phyloP scores from a whole-genome alignment of 1,139 yeast species.

The Hemisphaericaspora subhashii region DNA sequence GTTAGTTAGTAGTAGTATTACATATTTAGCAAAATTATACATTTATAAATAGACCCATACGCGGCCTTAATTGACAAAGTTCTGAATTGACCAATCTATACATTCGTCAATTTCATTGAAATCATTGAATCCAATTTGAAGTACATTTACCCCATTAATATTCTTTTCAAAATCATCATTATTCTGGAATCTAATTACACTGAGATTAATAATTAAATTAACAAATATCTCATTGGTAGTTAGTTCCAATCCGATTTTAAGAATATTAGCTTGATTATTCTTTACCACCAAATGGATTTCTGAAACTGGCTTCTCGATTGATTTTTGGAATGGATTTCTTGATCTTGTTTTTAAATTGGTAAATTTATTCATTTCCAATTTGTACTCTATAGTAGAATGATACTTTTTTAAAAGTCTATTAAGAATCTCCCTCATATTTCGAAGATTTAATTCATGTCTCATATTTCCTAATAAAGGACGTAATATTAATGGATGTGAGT shows the following conservation, averaged over 20 bases:
- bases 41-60: neutral
- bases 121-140: slow-evolving; percentile 55
- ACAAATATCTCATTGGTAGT: slow-evolving; percentile 46
- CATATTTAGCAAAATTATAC: slow-evolving; percentile 6
- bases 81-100: slow-evolving; percentile 57
- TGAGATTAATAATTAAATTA: slow-evolving; percentile 33
- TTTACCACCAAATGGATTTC: slow-evolving; percentile 21
- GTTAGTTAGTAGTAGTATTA: neutral
- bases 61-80: slow-evolving; percentile 22
- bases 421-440: slow-evolving; percentile 43
- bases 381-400: slow-evolving; percentile 20
- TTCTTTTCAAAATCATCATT: slow-evolving; percentile 30
- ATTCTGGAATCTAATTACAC: slow-evolving; percentile 33
- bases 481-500: slow-evolving; percentile 52
- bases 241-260: slow-evolving; percentile 31
- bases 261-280: slow-evolving; percentile 16
- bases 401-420: slow-evolving; percentile 26
- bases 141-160: slow-evolving; percentile 36
- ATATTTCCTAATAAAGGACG: slow-evolving; percentile 71
- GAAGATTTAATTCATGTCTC: slow-evolving; percentile 57
- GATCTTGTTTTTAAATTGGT: slow-evolving; percentile 17
- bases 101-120: slow-evolving; percentile 64
- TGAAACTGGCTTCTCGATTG: slow-evolving; percentile 38
- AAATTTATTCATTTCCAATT: slow-evolving; percentile 25
- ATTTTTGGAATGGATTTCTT: slow-evolving; percentile 39